phyloP scores from a whole-genome alignment of 257 asterid genomes.

The Cynanchum wilfordii region DNA sequence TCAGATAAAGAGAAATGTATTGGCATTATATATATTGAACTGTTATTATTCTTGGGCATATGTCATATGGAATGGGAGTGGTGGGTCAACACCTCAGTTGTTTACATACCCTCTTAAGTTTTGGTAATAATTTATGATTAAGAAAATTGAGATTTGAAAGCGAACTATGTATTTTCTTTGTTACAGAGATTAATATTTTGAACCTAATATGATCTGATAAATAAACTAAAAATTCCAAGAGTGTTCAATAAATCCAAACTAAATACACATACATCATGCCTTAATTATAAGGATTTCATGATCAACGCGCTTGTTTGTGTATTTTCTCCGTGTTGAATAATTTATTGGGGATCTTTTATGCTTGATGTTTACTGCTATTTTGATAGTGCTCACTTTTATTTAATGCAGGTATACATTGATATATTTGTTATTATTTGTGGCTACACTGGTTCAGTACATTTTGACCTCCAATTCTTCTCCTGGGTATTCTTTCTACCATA shows the following conservation, averaged over 20 bases:
- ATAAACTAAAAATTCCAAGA: background rate
- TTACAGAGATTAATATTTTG: background rate
- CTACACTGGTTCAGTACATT: constrained; percentile 80
- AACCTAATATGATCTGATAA: background rate
- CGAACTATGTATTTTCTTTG: background rate
- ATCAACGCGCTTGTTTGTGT: constrained; percentile 8
- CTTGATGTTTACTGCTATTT: background rate
- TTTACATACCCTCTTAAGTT: background rate
- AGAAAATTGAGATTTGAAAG: background rate
- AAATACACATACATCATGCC: background rate
- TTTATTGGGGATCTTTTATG: background rate
- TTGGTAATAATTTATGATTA: background rate
- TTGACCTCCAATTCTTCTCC: constrained; percentile 85
- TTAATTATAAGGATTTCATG: background rate
- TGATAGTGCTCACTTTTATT: constrained; percentile 12
- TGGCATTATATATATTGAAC: background rate
- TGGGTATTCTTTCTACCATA: constrained; percentile 47
- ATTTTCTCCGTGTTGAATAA: background rate
- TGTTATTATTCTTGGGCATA: background rate
- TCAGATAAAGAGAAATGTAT: background rate
- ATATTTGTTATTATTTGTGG: constrained; percentile 53
- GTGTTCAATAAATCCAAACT: background rate
- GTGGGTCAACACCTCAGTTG: background rate
- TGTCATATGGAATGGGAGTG: background rate
- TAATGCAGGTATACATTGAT: constrained; percentile 59